Evolutionary conservation across 2,329 filamentous ascomycete genomes (phyloP), one percentile per base, ranked within the genome.

Genomic region (Fusarium sp.): DNA sequence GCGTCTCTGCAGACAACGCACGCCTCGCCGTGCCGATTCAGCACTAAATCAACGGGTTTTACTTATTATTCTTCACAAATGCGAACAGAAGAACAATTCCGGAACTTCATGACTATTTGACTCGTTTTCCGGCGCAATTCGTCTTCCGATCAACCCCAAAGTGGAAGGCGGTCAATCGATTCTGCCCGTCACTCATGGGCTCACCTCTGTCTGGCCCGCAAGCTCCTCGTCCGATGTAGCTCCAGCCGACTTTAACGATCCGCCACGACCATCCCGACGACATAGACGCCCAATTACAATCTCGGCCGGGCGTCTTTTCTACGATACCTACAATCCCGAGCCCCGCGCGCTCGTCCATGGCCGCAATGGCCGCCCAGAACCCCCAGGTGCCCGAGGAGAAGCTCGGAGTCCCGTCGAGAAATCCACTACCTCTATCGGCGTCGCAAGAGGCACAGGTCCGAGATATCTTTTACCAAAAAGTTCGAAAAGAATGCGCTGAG

Each of bases 361-460:
- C 76, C 72, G 64, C 73, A 69, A 80, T 80, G 79, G 77, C 78
- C 49, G 65, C 76, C 45, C 71, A 77, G 60, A 72, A 74, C 43
- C 69, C 79, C 71, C 76, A 79, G 69, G 71, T 78, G 42, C 78
- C 81, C 36, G 73, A 78, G 57, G 67, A 77, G 71, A 76, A 77
- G 59, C 74, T 78, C 52, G 76, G 76, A 22, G 82, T 89, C 75
- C 90, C 89, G 22, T 90, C 88, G 43, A 87, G 89, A 72, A 96
- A 95, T 76, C 95, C 95, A 17, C 83, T 97, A 43, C 95, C 95
- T 28, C 86, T 98, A 59, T 95, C 93, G 26, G 89, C 93, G 13
- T 86, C 90, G 22, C 93, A 97, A 80, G 93, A 97, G 84, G 85
- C 89, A 6, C 92, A 96, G 81, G 92, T 97, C 58, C 88, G 92